Base-by-base conservation (phyloP, 768 basidiomycete species). In the Artomyces pyxidatus region DNA sequence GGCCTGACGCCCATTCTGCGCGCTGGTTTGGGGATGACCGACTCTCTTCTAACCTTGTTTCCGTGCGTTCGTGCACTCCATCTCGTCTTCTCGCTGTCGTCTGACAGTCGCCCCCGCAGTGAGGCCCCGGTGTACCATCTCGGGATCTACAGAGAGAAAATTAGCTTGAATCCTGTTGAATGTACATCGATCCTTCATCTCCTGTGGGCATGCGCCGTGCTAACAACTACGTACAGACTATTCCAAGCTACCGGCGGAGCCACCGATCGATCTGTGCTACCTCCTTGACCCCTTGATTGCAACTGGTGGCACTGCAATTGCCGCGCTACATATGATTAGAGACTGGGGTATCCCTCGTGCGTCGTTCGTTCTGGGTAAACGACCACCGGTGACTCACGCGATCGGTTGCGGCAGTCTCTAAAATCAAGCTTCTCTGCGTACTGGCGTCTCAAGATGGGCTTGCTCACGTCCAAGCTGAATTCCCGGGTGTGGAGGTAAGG, bases 281-380 rank as follows among this genome's bases (percentile, higher is more conserved):
- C 70, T 98, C 21, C 73, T 97, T 26, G 95, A 98, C 58, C 95
- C 95, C 16, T 68, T 97, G 27, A 83, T 97, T 58, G 95, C 95
- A 0, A 97, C 95, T 3, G 95, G 93, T 45, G 88, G 91, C 10
- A 97, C 95, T 4, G 91, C 88, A 2, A 75, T 77, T 53, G 93
- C 95, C 16, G 94, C 94, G 8, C 63, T 97, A 48, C 60, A 76
- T 44, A 97, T 96, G 90, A 74, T 95, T 45, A 58, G 73, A 2
- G 90, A 90, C 47, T 90, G 88, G 88, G 88, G 88, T 25, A 74
- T 89, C 57, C 72, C 83, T 14, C 50, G 88, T 87, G 56, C 54
- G 76, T 51, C 19, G 14, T 1, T 21, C 14, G 5, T 39, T 60
- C 14, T 27, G 25, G 23, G 42, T 44, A 29, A 29, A 23, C 37